phyloP scores from a whole-genome alignment of 495 filamentous ascomycete species.

The Penicillium paxilli region DNA sequence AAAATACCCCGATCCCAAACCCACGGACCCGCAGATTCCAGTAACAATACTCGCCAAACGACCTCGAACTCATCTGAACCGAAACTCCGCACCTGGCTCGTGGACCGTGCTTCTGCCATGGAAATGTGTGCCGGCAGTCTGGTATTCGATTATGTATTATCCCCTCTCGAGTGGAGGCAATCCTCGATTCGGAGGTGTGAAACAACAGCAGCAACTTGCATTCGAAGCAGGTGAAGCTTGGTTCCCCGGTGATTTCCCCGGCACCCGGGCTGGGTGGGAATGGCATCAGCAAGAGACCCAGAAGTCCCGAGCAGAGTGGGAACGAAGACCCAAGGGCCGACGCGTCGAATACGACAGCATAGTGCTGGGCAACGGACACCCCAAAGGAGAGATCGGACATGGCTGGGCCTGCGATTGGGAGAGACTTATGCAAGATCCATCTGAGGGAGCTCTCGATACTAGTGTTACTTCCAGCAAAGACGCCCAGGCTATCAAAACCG shows the following conservation, averaged over 20 bases:
- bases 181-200: constrained; percentile 77
- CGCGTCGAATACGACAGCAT: constrained; percentile 73
- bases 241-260: constrained; percentile 89
- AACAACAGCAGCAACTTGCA: constrained; percentile 74
- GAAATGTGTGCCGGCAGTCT: constrained; percentile 84
- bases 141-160: constrained; percentile 85
- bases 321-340: constrained; percentile 78
- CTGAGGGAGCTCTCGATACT: constrained; percentile 1
- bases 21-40: constrained; percentile 80
- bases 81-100: constrained; percentile 56
- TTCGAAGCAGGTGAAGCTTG: constrained; percentile 79
- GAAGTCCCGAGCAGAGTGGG: constrained; percentile 68
- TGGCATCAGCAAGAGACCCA: constrained; percentile 71
- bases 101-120: constrained; percentile 91
- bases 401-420: constrained; percentile 93
- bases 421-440: constrained; percentile 46
- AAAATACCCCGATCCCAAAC: constrained; percentile 53
- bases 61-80: constrained; percentile 31
- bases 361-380: constrained; percentile 65
- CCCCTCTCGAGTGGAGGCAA: constrained; percentile 78
- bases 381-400: constrained; percentile 78
- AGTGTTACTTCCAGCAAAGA: constrained; percentile 2
- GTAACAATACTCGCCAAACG: constrained; percentile 68
- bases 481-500: constrained; percentile 14
- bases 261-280: constrained; percentile 72